phyloP scores from a whole-genome alignment of 2,329 filamentous ascomycete genomes.

The Aspergillus sp. region DNA sequence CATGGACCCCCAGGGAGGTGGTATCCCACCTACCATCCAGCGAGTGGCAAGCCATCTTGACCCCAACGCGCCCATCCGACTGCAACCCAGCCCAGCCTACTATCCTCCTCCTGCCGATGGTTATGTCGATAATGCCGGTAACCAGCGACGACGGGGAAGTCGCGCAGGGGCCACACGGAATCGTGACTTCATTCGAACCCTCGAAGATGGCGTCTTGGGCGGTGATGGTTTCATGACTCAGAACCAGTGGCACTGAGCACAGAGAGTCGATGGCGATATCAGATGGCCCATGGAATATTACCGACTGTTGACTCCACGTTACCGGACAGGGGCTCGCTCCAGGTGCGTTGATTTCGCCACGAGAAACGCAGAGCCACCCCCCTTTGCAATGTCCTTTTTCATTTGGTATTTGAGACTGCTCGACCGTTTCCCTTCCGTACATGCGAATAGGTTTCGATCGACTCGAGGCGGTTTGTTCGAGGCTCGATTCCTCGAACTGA shows the following conservation, averaged over 20 bases:
- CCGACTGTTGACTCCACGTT: background rate
- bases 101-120: slow-evolving; percentile 91
- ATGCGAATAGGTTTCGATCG: background rate
- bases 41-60: slow-evolving; percentile 94
- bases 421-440: background rate
- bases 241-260: slow-evolving; percentile 67
- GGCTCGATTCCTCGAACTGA: background rate
- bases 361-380: background rate
- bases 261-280: slow-evolving; percentile 1
- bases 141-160: slow-evolving; percentile 72
- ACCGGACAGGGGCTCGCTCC: background rate
- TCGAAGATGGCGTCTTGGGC: slow-evolving; percentile 87
- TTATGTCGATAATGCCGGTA: slow-evolving; percentile 65
- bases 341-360: background rate
- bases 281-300: slow-evolving; percentile 2
- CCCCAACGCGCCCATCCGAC: slow-evolving; percentile 85
- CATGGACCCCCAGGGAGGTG: slow-evolving; percentile 91
- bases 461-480: background rate
- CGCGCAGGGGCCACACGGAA: slow-evolving; percentile 59
- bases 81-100: slow-evolving; percentile 95
- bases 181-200: slow-evolving; percentile 87
- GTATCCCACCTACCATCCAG: slow-evolving; percentile 89
- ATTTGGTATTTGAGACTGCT: background rate
- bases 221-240: slow-evolving; percentile 81
- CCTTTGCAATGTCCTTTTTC: background rate